These are phyloP conservation scores for Pseudohalonectria lignicola DNA, from an alignment of 2,329 filamentous ascomycete genomes.

Conservation along the genomic window DNA sequence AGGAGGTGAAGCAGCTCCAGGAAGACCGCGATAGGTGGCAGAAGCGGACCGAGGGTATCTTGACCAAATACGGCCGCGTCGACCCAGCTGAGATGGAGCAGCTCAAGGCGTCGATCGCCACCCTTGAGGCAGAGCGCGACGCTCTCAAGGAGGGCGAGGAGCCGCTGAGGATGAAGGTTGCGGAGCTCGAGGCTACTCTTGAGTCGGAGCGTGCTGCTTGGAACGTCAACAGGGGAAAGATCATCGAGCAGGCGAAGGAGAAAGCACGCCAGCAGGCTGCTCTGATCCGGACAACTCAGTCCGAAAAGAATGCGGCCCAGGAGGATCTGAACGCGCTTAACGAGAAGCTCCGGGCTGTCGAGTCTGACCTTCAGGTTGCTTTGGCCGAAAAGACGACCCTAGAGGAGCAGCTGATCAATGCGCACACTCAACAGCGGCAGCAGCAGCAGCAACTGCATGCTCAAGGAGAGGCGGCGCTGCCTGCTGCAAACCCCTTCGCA, in stretches of 20 bases:
- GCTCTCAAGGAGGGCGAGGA: slow-evolving; percentile 36
- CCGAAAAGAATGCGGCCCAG: slow-evolving; percentile 42
- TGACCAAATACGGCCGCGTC: slow-evolving; percentile 90
- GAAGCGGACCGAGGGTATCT: slow-evolving; percentile 88
- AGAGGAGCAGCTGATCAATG: slow-evolving; percentile 17
- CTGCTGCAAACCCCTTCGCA: slow-evolving; percentile 27
- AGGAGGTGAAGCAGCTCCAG: slow-evolving; percentile 79
- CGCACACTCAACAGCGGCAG: neutral
- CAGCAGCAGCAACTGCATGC: slow-evolving; percentile 4
- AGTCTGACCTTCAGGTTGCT: slow-evolving; percentile 44
- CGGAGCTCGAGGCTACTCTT: slow-evolving; percentile 37
- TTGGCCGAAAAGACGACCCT: slow-evolving; percentile 21
- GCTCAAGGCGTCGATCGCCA: slow-evolving; percentile 66
- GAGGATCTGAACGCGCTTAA: slow-evolving; percentile 34
- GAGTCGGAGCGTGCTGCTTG: slow-evolving; percentile 45
- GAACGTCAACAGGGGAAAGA: slow-evolving; percentile 37
- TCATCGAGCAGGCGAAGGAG: slow-evolving; percentile 54
- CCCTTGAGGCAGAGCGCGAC: slow-evolving; percentile 55
- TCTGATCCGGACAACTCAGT: slow-evolving; percentile 41
- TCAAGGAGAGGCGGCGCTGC: slow-evolving; percentile 21
- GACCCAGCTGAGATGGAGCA: slow-evolving; percentile 89
- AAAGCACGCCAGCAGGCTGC: slow-evolving; percentile 40
- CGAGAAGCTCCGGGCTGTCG: slow-evolving; percentile 22
- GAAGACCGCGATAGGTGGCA: slow-evolving; percentile 93
- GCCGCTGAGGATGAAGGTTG: slow-evolving; percentile 41